Base-by-base conservation (phyloP, 1,139 yeast genomes). In the Barnettozyma hawaiiensis region DNA sequence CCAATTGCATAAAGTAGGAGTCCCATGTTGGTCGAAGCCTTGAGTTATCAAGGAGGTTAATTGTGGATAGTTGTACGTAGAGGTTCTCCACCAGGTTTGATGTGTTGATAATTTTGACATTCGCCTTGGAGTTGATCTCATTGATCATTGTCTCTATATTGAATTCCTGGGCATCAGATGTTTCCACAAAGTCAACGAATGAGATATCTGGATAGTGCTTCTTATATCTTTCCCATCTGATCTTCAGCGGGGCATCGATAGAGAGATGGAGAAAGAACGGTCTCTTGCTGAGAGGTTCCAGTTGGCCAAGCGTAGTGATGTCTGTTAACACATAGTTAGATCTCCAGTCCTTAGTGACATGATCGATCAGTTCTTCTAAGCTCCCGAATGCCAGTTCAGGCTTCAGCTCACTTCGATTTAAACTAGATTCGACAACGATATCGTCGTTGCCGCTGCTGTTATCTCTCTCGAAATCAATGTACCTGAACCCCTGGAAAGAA, bases 21-120 rank as follows among this genome's bases (percentile, higher is more conserved):
- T 92, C 98, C 99, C 99, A 92, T 4, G 82, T 75, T 1, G 99
- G 99, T 43, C 99, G 71, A 40, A 90, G 67, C 23, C 97, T 73
- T 11, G 84, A 59, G 21, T 46, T 44, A 54, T 85, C 80, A 20
- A 69, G 50, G 31, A 87, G 60, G 48, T 81, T 69, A 38, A 86
- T 63, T 38, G 71, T 73, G 11, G 73, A 66, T 11, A 86, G 67
- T 46, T 75, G 74, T 3, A 65, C 65, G 47, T 73, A 71, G 28
- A 85, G 65, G 35, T 72, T 70, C 39, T 69, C 69, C 16, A 76
- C 62, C 7, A 73, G 65, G 12, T 62, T 60, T 4, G 78, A 66
- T 8, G 81, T 73, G 62, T 86, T 85, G 52, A 84, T 66, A 40
- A 86, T 69, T 43, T 76, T 78, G 37, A 84, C 69, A 35, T 71